Evolutionary conservation across 2,329 filamentous ascomycete genomes (phyloP).

Genomic region (Trichoderma sp.): DNA sequence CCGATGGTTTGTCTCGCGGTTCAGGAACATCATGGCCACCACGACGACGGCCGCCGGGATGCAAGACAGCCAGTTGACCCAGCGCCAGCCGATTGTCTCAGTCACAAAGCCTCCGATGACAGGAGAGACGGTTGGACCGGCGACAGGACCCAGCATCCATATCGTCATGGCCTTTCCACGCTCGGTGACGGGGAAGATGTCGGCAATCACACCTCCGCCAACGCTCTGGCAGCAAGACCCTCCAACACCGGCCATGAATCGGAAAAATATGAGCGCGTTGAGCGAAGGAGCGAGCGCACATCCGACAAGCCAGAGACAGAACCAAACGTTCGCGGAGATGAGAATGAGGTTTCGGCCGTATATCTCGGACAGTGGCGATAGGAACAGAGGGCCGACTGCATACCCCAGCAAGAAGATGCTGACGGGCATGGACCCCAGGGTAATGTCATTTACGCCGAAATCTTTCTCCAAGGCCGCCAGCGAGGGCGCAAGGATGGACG

Average conservation of each 20-base stretch:
- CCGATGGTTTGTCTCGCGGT: slow-evolving; percentile 14
- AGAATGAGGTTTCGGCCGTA: slow-evolving; percentile 64
- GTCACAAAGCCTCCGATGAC: slow-evolving; percentile 55
- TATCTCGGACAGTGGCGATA: slow-evolving; percentile 64
- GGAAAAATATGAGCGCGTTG: slow-evolving; percentile 58
- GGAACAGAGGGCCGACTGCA: slow-evolving; percentile 52
- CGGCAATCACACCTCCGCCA: slow-evolving; percentile 58
- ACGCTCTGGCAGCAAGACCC: slow-evolving; percentile 58
- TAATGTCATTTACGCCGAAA: slow-evolving; percentile 10
- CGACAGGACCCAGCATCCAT: slow-evolving; percentile 61
- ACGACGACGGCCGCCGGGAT: slow-evolving; percentile 34
- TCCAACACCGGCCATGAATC: slow-evolving; percentile 61
- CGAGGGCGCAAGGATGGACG: slow-evolving; percentile 16
- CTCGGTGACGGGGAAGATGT: slow-evolving; percentile 52
- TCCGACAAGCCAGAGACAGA: slow-evolving; percentile 64
- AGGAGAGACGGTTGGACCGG: slow-evolving; percentile 54
- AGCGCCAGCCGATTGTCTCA: slow-evolving; percentile 55
- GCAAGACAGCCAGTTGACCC: slow-evolving; percentile 47
- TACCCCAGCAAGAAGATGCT: slow-evolving; percentile 23
- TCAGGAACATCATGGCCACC: slow-evolving; percentile 15
- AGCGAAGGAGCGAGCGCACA: slow-evolving; percentile 62
- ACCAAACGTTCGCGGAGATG: slow-evolving; percentile 59
- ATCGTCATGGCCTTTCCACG: slow-evolving; percentile 54
- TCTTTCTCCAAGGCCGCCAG: slow-evolving; percentile 7
- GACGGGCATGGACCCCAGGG: slow-evolving; percentile 11